A percentile compares a stretch with the other conserved stretches of the same genome.
phyloP scores from a whole-genome alignment of 768 basidiomycete genomes.

The Rhodotorula toruloides region DNA sequence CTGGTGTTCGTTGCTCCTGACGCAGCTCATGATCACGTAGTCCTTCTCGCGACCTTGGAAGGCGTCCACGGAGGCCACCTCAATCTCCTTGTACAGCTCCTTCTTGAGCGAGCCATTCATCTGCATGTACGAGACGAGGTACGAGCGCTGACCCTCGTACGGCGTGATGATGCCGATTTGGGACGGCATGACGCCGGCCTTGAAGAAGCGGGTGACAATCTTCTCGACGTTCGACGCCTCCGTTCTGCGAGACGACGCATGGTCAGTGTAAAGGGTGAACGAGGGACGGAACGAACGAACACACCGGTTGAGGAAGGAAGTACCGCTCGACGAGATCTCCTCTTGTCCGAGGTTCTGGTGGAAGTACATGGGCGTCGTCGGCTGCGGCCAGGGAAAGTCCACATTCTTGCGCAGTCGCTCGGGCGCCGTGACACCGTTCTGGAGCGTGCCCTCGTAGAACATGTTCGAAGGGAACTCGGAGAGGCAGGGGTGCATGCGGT shows the following conservation, averaged over 20 bases:
- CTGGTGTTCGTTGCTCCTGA: conserved; percentile 97
- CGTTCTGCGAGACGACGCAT: conserved; percentile 55
- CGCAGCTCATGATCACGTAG: conserved; percentile 96
- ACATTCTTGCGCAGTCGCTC: conserved; percentile 96
- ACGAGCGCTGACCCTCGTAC: conserved; percentile 96
- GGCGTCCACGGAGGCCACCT: conserved; percentile 96
- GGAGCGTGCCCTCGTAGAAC: conserved; percentile 98
- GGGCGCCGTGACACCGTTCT: conserved; percentile 98
- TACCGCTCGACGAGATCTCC: conserved; percentile 96
- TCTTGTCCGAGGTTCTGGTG: conserved; percentile 99
- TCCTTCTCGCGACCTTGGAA: conserved; percentile 99
- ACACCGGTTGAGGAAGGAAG: conserved; percentile 91
- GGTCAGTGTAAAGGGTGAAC: conserved; percentile 11
- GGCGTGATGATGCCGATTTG: conserved; percentile 99
- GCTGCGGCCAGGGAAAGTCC: conserved; percentile 97
- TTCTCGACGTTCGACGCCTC: conserved; percentile 99
- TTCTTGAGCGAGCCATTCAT: conserved; percentile 99
- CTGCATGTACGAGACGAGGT: conserved; percentile 99
- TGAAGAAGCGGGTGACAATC: conserved; percentile 99
- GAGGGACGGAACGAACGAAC: conserved; percentile 26
- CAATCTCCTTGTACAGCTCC: conserved; percentile 98
- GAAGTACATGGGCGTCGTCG: conserved; percentile 99
- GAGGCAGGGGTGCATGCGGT: conserved; percentile 98
- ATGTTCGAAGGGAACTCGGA: conserved; percentile 99
- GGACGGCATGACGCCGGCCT: conserved; percentile 86